Base-by-base conservation (phyloP, 2,329 filamentous ascomycete species). In the Hypoxylon sp. region DNA sequence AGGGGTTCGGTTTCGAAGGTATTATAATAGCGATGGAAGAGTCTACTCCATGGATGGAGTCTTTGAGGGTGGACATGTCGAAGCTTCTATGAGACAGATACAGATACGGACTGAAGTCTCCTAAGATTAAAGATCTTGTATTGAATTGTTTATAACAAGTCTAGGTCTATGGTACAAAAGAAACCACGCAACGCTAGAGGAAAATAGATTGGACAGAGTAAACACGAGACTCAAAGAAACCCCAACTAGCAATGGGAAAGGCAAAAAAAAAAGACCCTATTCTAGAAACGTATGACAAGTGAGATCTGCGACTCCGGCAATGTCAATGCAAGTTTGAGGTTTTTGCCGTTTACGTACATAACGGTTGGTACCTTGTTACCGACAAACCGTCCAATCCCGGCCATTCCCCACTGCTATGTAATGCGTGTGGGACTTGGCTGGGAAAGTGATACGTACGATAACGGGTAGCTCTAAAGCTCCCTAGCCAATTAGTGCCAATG, bases 21-120 rank as follows among this genome's bases (percentile, higher is more conserved):
- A 96, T 85, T 77, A 96, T 92, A 79, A 96, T 84, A 67, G 93
- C 93, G 63, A 82, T 80, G 22, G 84, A 79, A 66, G 79, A 78
- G 70, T 78, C 77, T 44, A 77, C 77, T 78, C 85, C 84, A 57
- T 82, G 79, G 74, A 87, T 83, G 76, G 85, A 83, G 69, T 81
- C 82, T 70, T 86, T 82, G 60, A 87, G 82, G n/a, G 85, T 87
- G 5, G 76, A 64, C 77, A 78, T 77, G 31, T 42, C 57, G 59
- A 51, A 44, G 48, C 1, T 53, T 24, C 14, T 60, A 63, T 62
- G 35, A 26, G 35, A 50, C 14, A 29, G 5, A 57, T 39, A 44
- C 39, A 62, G 47, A 57, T 39, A 37, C 33, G 59, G 47, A 19
- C n/a, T 29, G 35, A 60, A 22, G 48, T 59, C n/a, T 39, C 46